phyloP scores from a whole-genome alignment of 495 filamentous ascomycete species.

The Penicillium cosmopolitanum region DNA sequence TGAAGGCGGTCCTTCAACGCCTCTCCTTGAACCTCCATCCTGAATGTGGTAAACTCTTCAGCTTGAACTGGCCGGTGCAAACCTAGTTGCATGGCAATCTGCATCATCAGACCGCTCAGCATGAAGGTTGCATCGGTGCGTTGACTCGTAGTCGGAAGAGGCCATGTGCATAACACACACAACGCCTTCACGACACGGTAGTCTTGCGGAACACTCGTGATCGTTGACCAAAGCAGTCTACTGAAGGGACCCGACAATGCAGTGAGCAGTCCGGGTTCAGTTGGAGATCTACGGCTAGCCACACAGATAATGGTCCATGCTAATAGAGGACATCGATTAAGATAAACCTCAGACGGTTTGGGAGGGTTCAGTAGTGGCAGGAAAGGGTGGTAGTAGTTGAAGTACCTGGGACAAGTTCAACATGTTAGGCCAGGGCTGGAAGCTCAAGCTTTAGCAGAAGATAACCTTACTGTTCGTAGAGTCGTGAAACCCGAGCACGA shows the following conservation, averaged over 20 bases:
- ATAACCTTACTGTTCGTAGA: constrained; percentile 48
- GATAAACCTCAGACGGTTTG: constrained; percentile 75
- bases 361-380: constrained; percentile 76
- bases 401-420: constrained; percentile 56
- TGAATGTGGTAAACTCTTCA: constrained; percentile 86
- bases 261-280: constrained; percentile 69
- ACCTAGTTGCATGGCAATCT: constrained; percentile 87
- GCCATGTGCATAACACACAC: constrained; percentile 90
- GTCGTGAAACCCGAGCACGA: constrained; percentile 38
- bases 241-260: constrained; percentile 74
- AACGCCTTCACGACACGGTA: constrained; percentile 90
- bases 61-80: constrained; percentile 88
- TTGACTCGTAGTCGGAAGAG: constrained; percentile 83
- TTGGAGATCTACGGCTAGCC: constrained; percentile 72
- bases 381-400: constrained; percentile 81
- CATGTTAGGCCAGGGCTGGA: constrained; percentile 12
- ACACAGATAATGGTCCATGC: constrained; percentile 88
- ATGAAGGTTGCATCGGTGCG: constrained; percentile 89
- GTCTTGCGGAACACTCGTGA: constrained; percentile 79
- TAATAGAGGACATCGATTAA: constrained; percentile 72
- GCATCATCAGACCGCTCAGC: constrained; percentile 90
- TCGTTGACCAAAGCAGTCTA: constrained; percentile 76
- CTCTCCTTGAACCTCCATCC: constrained; percentile 79
- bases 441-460: neutral
- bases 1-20: constrained; percentile 83